Percentiles rank a stretch among this genome's conserved stretches.
phyloP scores from a whole-genome alignment of 2,329 filamentous ascomycete genomes.

The Aspergillus fumigatiaffinis region DNA sequence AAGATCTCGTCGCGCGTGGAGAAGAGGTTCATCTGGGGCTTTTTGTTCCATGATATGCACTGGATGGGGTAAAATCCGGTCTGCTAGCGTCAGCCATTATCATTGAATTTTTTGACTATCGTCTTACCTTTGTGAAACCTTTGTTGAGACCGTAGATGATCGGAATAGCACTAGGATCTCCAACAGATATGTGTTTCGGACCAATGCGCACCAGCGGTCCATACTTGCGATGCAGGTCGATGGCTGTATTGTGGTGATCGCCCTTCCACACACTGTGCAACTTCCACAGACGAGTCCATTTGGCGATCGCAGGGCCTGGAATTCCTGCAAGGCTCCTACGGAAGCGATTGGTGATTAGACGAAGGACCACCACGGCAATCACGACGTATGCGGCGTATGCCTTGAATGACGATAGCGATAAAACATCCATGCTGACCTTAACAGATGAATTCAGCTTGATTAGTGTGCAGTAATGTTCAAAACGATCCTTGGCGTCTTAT shows the following conservation, averaged over 20 bases:
- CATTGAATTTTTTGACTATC: too few relatives aligned
- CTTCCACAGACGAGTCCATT: constrained; percentile 14
- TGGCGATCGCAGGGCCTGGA: constrained; percentile 1
- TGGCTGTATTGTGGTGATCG: constrained; percentile 10
- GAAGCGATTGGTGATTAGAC: neutral
- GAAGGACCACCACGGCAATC: neutral
- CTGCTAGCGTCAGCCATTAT: neutral
- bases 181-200: constrained; percentile 4
- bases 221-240: constrained; percentile 2
- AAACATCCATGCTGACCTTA: neutral
- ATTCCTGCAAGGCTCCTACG: neutral
- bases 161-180: neutral
- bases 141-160: constrained; percentile 4
- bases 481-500: neutral
- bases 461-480: neutral
- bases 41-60: constrained; percentile 17
- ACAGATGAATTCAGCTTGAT: neutral
- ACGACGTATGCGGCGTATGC: neutral
- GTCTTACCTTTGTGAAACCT: constrained; percentile 2
- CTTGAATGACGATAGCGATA: neutral
- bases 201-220: constrained; percentile 7
- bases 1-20: constrained; percentile 16
- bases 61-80: constrained; percentile 19
- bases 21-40: constrained; percentile 20
- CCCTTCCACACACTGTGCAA: constrained; percentile 16